Base-by-base conservation (phyloP, 352 stramenopile genomes). In the Aphanomyces invadans region DNA sequence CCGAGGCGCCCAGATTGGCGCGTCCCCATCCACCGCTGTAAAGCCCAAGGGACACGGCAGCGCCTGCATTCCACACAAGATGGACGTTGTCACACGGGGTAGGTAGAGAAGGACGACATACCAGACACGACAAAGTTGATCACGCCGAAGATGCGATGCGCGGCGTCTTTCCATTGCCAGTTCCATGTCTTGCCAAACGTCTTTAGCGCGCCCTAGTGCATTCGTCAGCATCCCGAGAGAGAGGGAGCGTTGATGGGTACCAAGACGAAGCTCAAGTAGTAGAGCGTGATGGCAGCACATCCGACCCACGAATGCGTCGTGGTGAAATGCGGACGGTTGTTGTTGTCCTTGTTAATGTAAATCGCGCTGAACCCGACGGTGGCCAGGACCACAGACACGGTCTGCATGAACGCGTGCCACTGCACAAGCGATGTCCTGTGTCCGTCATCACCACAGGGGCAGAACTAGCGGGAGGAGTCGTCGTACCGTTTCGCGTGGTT, bases 21-120 rank as follows among this genome's bases (percentile, higher is more conserved):
- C 48, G 48, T 31, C 60, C 60, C 60, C 60, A 67, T 12, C 57
- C 57, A 17, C 60, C 60, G 32, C 60, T 67, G 60, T 67, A 67
- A 21, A 67, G 57, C 21, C 60, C 60, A 3, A 55, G 31, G 29
- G n/a, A 32, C 26, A 67, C 15, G 15, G 46, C 60, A 10, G 42
- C 23, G n/a, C 60, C 60, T 67, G 38, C 10, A 54, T 28, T 54
- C 28, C 25, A 10, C 38, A 9, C 9, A 17, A 17, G 17, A 17
- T 45, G 38, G 38, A 17, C 38, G 17, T 45, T 9, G 17, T 9
- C 9, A 45, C 17, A 17, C 38, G 17, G 36, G 7, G 7, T 42
- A 15, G 36, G 15, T 42, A 31, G 10, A 31, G 46, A 7, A 2
- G n/a, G 46, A 21, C 10, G 26, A 23, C n/a, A 54, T 54, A 67